A percentile compares a stretch with the other conserved stretches of the same genome.
These are phyloP conservation scores for Wakefieldia striispora DNA, from an alignment of 768 basidiomycete genomes.

Conservation along the genomic window DNA sequence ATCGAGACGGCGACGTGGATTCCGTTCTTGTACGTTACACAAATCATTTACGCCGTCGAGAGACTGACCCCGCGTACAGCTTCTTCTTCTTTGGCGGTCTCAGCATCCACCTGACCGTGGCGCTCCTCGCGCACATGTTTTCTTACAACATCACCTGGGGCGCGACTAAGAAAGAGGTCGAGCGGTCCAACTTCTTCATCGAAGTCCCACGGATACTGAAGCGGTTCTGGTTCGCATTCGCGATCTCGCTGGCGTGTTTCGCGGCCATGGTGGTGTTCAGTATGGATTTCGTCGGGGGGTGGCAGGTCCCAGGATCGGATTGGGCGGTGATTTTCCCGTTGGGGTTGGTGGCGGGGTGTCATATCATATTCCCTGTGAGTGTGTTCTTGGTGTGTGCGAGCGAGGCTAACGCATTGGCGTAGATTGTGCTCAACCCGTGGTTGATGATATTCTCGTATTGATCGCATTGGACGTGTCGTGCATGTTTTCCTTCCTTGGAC, in stretches of 20 bases:
- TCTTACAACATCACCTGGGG: slow-evolving; percentile 62
- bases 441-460: slow-evolving; percentile 77
- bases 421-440: slow-evolving; percentile 87
- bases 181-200: slow-evolving; percentile 86
- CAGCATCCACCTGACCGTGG: slow-evolving; percentile 49
- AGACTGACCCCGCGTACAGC: slow-evolving; percentile 6
- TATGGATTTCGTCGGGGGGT: slow-evolving; percentile 57
- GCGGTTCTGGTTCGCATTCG: slow-evolving; percentile 69
- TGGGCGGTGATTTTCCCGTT: slow-evolving; percentile 81
- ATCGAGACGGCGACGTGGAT: slow-evolving; percentile 27
- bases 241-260: slow-evolving; percentile 50
- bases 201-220: slow-evolving; percentile 83
- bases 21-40: slow-evolving; percentile 34
- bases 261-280: slow-evolving; percentile 57
- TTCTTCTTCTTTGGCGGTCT: slow-evolving; percentile 59
- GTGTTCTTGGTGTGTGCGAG: slow-evolving; percentile 11
- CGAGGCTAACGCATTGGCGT: slow-evolving; percentile 29
- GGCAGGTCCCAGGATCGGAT: slow-evolving; percentile 57
- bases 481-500: not conserved
- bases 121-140: slow-evolving; percentile 57
- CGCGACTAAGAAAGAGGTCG: slow-evolving; percentile 77
- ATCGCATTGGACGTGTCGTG: not conserved
- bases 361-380: slow-evolving; percentile 72
- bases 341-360: slow-evolving; percentile 61
- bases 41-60: not conserved